These are phyloP conservation scores for Mycena amicta DNA, from an alignment of 768 basidiomycete genomes.

Conservation along the genomic window DNA sequence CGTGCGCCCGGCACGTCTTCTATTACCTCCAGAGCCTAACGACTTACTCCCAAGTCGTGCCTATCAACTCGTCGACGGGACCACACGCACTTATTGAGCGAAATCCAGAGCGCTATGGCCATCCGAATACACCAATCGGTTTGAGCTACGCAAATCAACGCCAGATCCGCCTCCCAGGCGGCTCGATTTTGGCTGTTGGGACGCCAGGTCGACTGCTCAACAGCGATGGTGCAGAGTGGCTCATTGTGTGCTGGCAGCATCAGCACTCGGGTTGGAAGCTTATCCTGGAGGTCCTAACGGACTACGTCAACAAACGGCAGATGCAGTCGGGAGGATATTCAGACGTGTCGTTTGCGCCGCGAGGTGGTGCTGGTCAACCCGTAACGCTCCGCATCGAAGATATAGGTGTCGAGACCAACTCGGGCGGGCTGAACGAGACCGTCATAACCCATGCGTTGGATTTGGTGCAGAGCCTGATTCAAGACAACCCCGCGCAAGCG, in stretches of 20 bases:
- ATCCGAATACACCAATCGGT: conserved; percentile 48
- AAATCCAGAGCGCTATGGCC: conserved; percentile 61
- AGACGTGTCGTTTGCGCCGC: conserved; percentile 56
- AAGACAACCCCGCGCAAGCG: conserved; percentile 67
- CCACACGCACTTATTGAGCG: conserved; percentile 67
- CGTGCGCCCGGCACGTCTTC: conserved; percentile 72
- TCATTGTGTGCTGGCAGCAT: conserved; percentile 80
- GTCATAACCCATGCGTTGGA: conserved; percentile 76
- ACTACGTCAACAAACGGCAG: conserved; percentile 67
- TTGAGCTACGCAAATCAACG: conserved; percentile 66
- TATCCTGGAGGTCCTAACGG: conserved; percentile 77
- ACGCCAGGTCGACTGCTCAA: conserved; percentile 74
- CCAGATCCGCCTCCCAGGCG: conserved; percentile 75
- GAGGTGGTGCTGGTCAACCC: conserved; percentile 33
- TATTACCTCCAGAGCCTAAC: conserved; percentile 74
- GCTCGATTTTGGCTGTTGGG: conserved; percentile 66
- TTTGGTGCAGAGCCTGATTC: conserved; percentile 76
- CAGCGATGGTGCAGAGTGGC: conserved; percentile 65
- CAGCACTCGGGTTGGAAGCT: conserved; percentile 87
- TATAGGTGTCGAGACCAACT: conserved; percentile 70
- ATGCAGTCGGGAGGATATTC: conserved; percentile 49
- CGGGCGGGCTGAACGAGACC: conserved; percentile 56
- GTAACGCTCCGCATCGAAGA: conserved; percentile 61
- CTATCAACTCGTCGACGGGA: conserved; percentile 61
- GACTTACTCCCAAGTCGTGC: conserved; percentile 76